Evolutionary conservation across 139 green algal genomes (phyloP), one percentile per base, ranked within the genome.

Genomic region (Coelastrella sp.): DNA sequence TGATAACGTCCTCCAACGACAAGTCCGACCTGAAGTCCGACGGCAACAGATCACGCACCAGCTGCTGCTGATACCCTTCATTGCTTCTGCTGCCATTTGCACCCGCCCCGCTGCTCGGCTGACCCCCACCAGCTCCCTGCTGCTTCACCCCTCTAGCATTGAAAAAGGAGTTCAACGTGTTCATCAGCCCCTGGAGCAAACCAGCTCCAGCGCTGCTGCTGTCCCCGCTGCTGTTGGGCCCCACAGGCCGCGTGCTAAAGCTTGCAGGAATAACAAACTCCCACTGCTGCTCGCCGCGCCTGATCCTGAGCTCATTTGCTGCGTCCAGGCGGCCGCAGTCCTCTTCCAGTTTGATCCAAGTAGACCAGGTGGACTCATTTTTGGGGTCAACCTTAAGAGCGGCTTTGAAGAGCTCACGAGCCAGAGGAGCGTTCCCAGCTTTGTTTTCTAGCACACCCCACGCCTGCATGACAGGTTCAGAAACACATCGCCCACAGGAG

Each of bases 301-400:
- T 90, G 20, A 95, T 94, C 59, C 98, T 94, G 88, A 99, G 95
- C 91, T 99, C 98, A 22, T 97, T 92, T 57, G 96, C 98, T 7
- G 96, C 93, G 79, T 97, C 89, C 3, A 96, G 47, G 59, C 95
- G 91, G n/a, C 96, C 98, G 59, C 95, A 64, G 16, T 95, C 87
- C 87, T 98, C 95, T 94, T 99, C 98, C 97, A 99, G 96, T 17
- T 87, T 23, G 2, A 98, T 96, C 98, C 98, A 99, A 4, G 96
- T 94, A 65, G 94, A 79, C 97, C 96, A 98, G 14, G 93, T 93
- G 2, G 85, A 86, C 85, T 98, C 94, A 80, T 92, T 96, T 68
- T 94, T 93, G 32, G 97, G 94, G 94, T 98, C 94, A 4, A 95
- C 96, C 81, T 96, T 96, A 5, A 99, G 88, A 0, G 97, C 97